Percentiles rank a stretch among this genome's conserved stretches.
Conservation (phyloP, 129 eudicot species). For the Centaurea solstitialis region DNA sequence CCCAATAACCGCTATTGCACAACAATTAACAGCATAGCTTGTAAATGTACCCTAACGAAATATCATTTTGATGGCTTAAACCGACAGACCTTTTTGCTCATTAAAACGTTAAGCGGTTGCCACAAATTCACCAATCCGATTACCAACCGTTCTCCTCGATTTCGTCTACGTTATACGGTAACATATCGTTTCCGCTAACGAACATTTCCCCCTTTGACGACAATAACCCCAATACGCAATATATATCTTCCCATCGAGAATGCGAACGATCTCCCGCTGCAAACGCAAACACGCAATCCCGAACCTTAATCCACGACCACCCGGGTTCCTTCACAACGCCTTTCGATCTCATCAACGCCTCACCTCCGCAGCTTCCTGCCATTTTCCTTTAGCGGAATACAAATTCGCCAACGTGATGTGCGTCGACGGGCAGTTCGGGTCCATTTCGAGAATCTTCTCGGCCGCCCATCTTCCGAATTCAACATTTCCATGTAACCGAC, state of each 20-base stretch:
- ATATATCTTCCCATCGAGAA: slow-evolving; percentile 53
- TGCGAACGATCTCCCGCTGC: slow-evolving; percentile 81
- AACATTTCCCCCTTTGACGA: slow-evolving; percentile 35
- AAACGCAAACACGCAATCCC: slow-evolving; percentile 63
- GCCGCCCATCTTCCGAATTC: slow-evolving; percentile 71
- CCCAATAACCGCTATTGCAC: no score
- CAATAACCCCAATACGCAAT: slow-evolving; percentile 45
- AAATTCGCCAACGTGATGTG: slow-evolving; percentile 75
- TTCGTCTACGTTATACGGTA: slow-evolving; percentile 27
- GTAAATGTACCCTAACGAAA: no score
- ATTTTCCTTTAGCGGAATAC: slow-evolving; percentile 70
- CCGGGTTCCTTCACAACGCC: slow-evolving; percentile 88
- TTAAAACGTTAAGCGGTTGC: neutral
- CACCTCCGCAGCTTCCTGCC: slow-evolving; percentile 73
- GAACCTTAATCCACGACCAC: slow-evolving; percentile 85
- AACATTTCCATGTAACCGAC: slow-evolving; percentile 63
- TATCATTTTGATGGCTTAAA: no score
- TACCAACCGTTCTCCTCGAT: slow-evolving; percentile 20
- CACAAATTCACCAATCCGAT: neutral
- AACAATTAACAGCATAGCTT: no score
- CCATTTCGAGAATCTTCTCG: slow-evolving; percentile 49
- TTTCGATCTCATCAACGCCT: slow-evolving; percentile 73
- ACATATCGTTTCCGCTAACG: slow-evolving; percentile 17
- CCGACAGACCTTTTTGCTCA: neutral
- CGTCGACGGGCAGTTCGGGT: slow-evolving; percentile 77